A percentile compares a stretch with the other conserved stretches of the same genome.
Conservation (phyloP, 768 basidiomycete genomes). For the Kwoniella shandongensis region DNA sequence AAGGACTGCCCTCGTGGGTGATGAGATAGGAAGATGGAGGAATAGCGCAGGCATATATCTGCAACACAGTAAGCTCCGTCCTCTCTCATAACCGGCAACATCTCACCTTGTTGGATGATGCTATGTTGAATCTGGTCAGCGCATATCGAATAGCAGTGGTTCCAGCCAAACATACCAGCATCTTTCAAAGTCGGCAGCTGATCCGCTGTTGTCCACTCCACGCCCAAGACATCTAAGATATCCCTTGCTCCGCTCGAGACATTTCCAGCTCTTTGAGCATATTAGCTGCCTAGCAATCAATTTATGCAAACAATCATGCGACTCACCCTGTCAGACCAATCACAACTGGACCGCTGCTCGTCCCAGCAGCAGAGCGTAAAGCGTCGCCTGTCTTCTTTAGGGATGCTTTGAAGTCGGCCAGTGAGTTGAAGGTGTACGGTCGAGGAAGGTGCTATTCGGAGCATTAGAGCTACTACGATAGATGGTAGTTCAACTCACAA, state of each 20-base stretch:
- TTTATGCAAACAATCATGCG: not conserved
- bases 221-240: constrained; percentile 70
- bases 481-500: constrained; percentile 59
- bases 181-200: constrained; percentile 57
- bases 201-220: constrained; percentile 61
- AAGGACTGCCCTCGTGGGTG: constrained; percentile 61
- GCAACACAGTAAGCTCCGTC: not conserved
- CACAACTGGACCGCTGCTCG: constrained; percentile 71
- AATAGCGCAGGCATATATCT: constrained; percentile 49
- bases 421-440: constrained; percentile 69
- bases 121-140: not conserved
- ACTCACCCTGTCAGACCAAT: constrained; percentile 78
- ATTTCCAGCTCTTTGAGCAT: constrained; percentile 65
- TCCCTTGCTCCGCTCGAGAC: constrained; percentile 76
- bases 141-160: not conserved
- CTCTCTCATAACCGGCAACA: not conserved
- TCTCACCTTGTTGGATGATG: constrained; percentile 5
- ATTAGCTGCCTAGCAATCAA: constrained; percentile 9
- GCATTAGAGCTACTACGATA: not conserved
- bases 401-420: constrained; percentile 61
- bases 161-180: constrained; percentile 2
- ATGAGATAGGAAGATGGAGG: constrained; percentile 62
- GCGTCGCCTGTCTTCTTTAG: constrained; percentile 63
- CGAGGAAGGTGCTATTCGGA: constrained; percentile 67
- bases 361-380: constrained; percentile 58